Percentiles rank a stretch among this genome's conserved stretches.
phyloP scores from a whole-genome alignment of 306 rosid species.

The Glycine latifolia region DNA sequence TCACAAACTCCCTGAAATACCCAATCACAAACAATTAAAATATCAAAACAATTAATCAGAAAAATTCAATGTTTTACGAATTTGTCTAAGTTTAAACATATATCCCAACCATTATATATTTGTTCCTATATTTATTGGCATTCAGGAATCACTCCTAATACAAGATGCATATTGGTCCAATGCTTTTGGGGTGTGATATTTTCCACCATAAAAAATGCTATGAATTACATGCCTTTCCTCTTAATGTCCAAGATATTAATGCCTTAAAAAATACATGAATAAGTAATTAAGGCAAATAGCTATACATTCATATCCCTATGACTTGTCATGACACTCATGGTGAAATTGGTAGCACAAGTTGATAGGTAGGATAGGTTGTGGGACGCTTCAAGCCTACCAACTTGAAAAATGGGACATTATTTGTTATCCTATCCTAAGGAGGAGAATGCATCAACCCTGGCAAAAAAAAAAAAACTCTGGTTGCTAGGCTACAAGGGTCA shows the following conservation, averaged over 20 bases:
- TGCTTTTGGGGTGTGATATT: neutral
- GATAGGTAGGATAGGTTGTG: neutral
- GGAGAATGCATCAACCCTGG: neutral
- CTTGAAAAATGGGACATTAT: constrained; percentile 14
- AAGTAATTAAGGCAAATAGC: neutral
- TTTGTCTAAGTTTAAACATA: constrained; percentile 33
- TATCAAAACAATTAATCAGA: constrained; percentile 1
- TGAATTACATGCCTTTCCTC: neutral
- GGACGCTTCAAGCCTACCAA: neutral
- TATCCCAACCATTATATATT: neutral
- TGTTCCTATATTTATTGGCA: neutral
- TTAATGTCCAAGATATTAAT: neutral
- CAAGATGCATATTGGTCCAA: neutral
- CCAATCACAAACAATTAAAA: constrained; percentile 37
- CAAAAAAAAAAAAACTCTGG: neutral
- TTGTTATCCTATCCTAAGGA: neutral
- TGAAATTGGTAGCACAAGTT: neutral
- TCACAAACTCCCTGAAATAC: constrained; percentile 85
- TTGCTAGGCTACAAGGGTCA: neutral
- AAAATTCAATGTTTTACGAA: neutral
- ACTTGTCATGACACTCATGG: neutral
- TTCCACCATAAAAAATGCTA: constrained; percentile 3
- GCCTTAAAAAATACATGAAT: neutral
- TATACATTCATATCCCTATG: neutral
- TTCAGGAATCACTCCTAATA: too few relatives aligned